These are phyloP conservation scores for Comarum palustre DNA, from an alignment of 306 rosid species.

Conservation along the genomic window DNA sequence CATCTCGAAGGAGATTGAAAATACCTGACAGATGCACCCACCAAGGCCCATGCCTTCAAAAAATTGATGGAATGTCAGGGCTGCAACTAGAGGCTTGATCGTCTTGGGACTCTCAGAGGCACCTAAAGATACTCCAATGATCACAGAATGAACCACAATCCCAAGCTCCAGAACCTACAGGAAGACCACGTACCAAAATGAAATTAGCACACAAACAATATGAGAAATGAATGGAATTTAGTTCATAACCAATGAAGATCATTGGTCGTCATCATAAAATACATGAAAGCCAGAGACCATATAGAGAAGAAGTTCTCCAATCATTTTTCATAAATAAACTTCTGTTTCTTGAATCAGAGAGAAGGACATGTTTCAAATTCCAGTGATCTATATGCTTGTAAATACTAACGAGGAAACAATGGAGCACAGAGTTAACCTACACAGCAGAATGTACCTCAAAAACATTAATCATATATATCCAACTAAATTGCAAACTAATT, in stretches of 20 bases:
- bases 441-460: background rate
- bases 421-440: background rate
- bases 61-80: conserved; percentile 60
- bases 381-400: too few species aligned
- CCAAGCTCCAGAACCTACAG: conserved; percentile 44
- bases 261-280: background rate
- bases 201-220: background rate
- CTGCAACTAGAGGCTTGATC: conserved; percentile 57
- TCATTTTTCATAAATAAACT: background rate
- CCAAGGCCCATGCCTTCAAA: conserved; percentile 63
- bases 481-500: background rate
- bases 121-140: conserved; percentile 60
- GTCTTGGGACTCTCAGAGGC: conserved; percentile 48
- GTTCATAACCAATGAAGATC: background rate
- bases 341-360: background rate
- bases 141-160: conserved; percentile 52
- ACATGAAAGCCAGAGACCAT: background rate
- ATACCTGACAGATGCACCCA: conserved; percentile 47
- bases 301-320: background rate
- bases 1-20: background rate
- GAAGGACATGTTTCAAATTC: background rate
- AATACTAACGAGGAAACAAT: background rate
- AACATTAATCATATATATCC: background rate
- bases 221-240: background rate
- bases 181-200: background rate